Conservation (phyloP, 2,329 filamentous ascomycete genomes). For the Fusarium staphyleae region DNA sequence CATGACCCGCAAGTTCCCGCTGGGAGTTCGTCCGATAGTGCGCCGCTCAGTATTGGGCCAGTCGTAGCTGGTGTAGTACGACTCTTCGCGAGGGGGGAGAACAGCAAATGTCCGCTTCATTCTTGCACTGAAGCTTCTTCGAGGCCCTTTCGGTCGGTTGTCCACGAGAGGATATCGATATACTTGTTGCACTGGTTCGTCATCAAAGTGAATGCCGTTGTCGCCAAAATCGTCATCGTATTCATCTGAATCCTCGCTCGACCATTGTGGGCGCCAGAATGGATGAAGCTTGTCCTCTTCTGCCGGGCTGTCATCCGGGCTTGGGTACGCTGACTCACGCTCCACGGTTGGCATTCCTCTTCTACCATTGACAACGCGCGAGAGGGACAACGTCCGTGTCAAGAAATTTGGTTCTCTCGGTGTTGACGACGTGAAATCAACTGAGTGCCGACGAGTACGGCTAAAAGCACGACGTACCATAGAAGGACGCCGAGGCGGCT, state of each 20-base stretch:
- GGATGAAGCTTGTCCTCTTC: constrained; percentile 66
- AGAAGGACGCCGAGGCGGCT: constrained; percentile 56
- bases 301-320: constrained; percentile 54
- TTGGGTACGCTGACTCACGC: constrained; percentile 49
- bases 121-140: constrained; percentile 59
- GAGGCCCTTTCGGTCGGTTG: constrained; percentile 54
- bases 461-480: constrained; percentile 62
- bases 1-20: constrained; percentile 67
- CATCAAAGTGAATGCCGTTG: constrained; percentile 36
- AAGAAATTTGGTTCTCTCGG: constrained; percentile 54
- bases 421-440: constrained; percentile 51
- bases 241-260: constrained; percentile 43
- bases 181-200: constrained; percentile 50
- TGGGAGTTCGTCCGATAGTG: constrained; percentile 65
- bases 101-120: constrained; percentile 69
- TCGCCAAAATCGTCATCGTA: constrained; percentile 44
- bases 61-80: constrained; percentile 42
- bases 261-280: constrained; percentile 65
- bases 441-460: constrained; percentile 54
- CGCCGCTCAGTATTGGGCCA: constrained; percentile 57
- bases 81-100: constrained; percentile 56
- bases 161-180: constrained; percentile 58
- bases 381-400: constrained; percentile 61
- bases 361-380: constrained; percentile 49
- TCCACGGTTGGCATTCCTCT: constrained; percentile 40